A percentile compares a stretch with the other conserved stretches of the same genome.
phyloP scores from a whole-genome alignment of 1,284 basidiomycete genomes.

The Heterobasidion parviporum region DNA sequence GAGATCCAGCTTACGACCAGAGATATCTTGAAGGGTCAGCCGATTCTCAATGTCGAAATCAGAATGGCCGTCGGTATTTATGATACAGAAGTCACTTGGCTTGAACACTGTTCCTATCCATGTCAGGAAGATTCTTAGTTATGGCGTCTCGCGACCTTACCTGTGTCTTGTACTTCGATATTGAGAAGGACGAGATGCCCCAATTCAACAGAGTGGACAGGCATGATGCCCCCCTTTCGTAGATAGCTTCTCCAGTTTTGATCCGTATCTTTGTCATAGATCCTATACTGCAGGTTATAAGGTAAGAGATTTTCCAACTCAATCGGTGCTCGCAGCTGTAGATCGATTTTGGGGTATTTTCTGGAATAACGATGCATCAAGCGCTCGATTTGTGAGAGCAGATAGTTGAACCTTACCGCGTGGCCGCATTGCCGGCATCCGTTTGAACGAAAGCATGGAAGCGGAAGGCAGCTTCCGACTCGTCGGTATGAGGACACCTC shows the following conservation, averaged over 20 bases:
- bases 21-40: conserved; percentile 69
- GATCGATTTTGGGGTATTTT: conserved; percentile 77
- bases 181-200: conserved; percentile 93
- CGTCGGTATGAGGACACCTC: conserved; percentile 78
- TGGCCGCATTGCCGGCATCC: conserved; percentile 57
- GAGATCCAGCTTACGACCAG: conserved; percentile 76
- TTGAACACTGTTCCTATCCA: conserved; percentile 59
- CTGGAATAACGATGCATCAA: conserved; percentile 29
- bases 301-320: conserved; percentile 97
- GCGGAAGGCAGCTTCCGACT: conserved; percentile 86
- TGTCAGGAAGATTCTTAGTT: neutral
- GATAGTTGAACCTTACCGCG: conserved; percentile 39
- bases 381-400: neutral
- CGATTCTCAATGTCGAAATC: conserved; percentile 82
- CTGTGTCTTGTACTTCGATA: conserved; percentile 83
- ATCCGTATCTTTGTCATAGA: conserved; percentile 94
- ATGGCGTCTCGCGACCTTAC: conserved; percentile 30
- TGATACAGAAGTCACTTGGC: conserved; percentile 97
- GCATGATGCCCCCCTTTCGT: conserved; percentile 91
- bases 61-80: conserved; percentile 89
- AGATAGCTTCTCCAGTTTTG: conserved; percentile 92
- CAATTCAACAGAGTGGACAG: conserved; percentile 93
- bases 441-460: conserved; percentile 92
- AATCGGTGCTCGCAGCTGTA: conserved; percentile 90
- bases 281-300: conserved; percentile 91